Evolutionary conservation across 2,329 filamentous ascomycete genomes (phyloP).

Genomic region (Aspergillus japonicus): DNA sequence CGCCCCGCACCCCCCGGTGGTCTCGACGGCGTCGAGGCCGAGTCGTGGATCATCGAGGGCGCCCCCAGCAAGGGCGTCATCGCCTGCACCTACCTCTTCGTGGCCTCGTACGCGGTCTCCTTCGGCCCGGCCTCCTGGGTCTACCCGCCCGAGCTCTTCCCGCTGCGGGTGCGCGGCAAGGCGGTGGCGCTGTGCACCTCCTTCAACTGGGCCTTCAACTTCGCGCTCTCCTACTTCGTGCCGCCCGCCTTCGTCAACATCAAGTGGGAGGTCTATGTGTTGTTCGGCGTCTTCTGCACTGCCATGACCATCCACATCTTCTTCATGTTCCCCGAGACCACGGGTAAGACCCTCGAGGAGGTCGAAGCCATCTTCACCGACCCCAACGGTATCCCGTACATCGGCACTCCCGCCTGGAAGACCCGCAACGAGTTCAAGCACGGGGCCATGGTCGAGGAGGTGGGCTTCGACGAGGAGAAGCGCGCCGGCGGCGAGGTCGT

Average conservation of each 20-base stretch:
- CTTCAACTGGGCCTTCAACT: slow-evolving; percentile 65
- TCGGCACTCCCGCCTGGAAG: slow-evolving; percentile 42
- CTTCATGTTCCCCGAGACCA: slow-evolving; percentile 66
- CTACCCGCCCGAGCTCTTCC: slow-evolving; percentile 63
- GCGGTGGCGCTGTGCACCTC: slow-evolving; percentile 62
- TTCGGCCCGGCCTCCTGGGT: slow-evolving; percentile 62
- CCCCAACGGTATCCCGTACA: slow-evolving; percentile 35
- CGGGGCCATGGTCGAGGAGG: slow-evolving; percentile 30
- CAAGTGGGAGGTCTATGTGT: slow-evolving; percentile 64
- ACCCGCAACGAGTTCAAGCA: slow-evolving; percentile 32
- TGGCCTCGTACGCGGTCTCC: slow-evolving; percentile 65
- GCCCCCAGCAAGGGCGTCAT: slow-evolving; percentile 64
- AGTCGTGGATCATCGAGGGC: slow-evolving; percentile 41
- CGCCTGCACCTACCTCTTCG: slow-evolving; percentile 70
- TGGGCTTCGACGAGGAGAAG: slow-evolving; percentile 32
- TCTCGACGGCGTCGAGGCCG: slow-evolving; percentile 31
- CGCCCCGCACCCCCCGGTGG: slow-evolving; percentile 43
- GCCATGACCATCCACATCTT: slow-evolving; percentile 66
- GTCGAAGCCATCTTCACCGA: slow-evolving; percentile 68
- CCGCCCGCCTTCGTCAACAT: slow-evolving; percentile 58
- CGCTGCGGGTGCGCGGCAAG: slow-evolving; percentile 62
- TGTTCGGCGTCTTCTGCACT: slow-evolving; percentile 72
- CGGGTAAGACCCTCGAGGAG: slow-evolving; percentile 73
- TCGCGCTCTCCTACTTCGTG: slow-evolving; percentile 54
- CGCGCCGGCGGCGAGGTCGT: slow-evolving; percentile 9